Evolutionary conservation across 345 rosid species (phyloP).

Genomic region (Erodium maritimum): DNA sequence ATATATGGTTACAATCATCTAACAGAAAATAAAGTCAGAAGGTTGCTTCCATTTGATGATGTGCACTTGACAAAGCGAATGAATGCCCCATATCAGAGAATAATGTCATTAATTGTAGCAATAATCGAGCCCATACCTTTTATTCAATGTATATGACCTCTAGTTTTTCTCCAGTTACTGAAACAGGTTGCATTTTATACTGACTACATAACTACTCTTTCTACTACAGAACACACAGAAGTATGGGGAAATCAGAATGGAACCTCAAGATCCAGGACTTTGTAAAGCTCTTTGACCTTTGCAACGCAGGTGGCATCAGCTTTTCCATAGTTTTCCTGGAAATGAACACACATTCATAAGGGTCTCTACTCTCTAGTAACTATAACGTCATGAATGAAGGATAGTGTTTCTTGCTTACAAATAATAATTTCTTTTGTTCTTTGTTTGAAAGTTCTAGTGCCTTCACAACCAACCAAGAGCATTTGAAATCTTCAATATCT

Average conservation of each 20-base stretch:
- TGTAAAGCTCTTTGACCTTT: slow-evolving; percentile 59
- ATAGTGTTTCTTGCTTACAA: slow-evolving; percentile 23
- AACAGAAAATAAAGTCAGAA: background rate
- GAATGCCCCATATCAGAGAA: background rate
- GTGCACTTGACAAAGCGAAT: background rate
- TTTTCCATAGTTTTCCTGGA: slow-evolving; percentile 77
- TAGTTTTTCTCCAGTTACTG: too few relatives aligned
- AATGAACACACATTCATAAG: background rate
- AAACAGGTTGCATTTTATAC: too few relatives aligned
- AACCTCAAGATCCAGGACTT: slow-evolving; percentile 65
- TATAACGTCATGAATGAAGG: background rate
- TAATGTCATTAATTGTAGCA: too few relatives aligned
- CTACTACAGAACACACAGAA: background rate
- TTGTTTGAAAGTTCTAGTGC: slow-evolving; percentile 53
- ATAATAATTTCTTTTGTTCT: slow-evolving; percentile 50
- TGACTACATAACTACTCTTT: background rate
- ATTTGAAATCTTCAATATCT: slow-evolving; percentile 78
- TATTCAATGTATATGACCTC: too few relatives aligned
- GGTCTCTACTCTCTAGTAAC: background rate
- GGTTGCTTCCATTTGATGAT: background rate
- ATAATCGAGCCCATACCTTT: too few relatives aligned
- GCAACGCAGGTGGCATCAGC: slow-evolving; percentile 44
- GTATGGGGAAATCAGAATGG: background rate
- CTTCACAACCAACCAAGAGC: slow-evolving; percentile 83
- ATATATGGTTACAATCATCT: too few relatives aligned